phyloP scores from a whole-genome alignment of 2,329 filamentous ascomycete genomes.

The Hymenoscyphus repandus region DNA sequence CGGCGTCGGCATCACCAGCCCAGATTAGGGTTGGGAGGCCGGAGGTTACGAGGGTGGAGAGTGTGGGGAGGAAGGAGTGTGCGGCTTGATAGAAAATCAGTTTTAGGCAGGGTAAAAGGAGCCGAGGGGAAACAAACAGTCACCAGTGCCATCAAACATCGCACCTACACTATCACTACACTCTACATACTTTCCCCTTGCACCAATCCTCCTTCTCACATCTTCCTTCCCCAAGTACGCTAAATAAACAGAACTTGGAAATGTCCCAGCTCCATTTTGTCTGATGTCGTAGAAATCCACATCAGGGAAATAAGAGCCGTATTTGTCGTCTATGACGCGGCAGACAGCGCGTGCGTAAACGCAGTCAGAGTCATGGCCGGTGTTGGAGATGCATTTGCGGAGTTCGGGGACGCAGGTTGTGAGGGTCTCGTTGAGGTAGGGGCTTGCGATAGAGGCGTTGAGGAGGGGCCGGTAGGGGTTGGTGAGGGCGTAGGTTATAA shows the following conservation, averaged over 20 bases:
- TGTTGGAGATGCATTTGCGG: slow-evolving; percentile 66
- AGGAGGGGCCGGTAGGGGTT: slow-evolving; percentile 36
- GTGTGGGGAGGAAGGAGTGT: slow-evolving; percentile 39
- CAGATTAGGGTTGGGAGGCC: slow-evolving; percentile 47
- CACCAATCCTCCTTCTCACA: slow-evolving; percentile 41
- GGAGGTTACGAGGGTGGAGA: slow-evolving; percentile 42
- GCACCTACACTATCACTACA: slow-evolving; percentile 35
- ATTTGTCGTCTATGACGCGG: slow-evolving; percentile 2
- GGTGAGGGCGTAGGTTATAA: slow-evolving; percentile 9
- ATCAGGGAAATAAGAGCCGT: slow-evolving; percentile 17
- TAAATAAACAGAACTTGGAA: slow-evolving; percentile 35
- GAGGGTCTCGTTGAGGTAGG: not conserved
- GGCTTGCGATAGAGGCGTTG: slow-evolving; percentile 16
- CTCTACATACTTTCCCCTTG: slow-evolving; percentile 37
- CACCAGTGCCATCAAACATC: slow-evolving; percentile 38
- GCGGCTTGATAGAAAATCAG: slow-evolving; percentile 23
- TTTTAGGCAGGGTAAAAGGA: not conserved
- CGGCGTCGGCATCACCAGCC: slow-evolving; percentile 54
- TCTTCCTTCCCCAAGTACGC: slow-evolving; percentile 35
- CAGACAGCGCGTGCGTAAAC: slow-evolving; percentile 1
- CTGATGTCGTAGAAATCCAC: slow-evolving; percentile 46
- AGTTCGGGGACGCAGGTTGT: not conserved
- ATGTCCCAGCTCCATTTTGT: slow-evolving; percentile 30
- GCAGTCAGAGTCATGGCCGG: slow-evolving; percentile 39
- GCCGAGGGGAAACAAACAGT: slow-evolving; percentile 27